A percentile compares a stretch with the other conserved stretches of the same genome.
phyloP scores from a whole-genome alignment of 1,284 basidiomycete genomes.

The Boletus sp. region DNA sequence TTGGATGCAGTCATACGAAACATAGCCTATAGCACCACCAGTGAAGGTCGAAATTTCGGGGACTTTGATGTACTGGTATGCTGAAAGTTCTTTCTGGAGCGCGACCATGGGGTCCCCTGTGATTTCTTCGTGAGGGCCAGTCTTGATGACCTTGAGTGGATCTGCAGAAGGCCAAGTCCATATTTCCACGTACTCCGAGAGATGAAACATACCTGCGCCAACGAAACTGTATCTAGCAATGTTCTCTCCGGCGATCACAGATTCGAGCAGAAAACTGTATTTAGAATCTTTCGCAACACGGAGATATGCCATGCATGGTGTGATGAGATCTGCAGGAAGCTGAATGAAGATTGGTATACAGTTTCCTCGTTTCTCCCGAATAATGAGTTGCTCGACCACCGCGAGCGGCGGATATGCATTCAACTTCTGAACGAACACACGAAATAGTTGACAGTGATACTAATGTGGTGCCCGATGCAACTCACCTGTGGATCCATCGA shows the following conservation, averaged over 20 bases:
- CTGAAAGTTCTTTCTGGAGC: conserved; percentile 83
- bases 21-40: conserved; percentile 97
- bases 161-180: conserved; percentile 48
- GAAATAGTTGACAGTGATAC: conserved; percentile 1
- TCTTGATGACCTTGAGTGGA: conserved; percentile 89
- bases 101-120: conserved; percentile 85
- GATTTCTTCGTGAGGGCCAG: conserved; percentile 81
- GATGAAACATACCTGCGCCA: conserved; percentile 74
- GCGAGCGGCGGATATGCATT: conserved; percentile 66
- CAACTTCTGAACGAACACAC: conserved; percentile 48
- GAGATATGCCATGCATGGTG: conserved; percentile 96
- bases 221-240: conserved; percentile 95
- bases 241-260: conserved; percentile 88
- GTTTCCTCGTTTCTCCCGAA: conserved; percentile 80
- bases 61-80: conserved; percentile 89
- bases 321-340: conserved; percentile 93
- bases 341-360: conserved; percentile 92
- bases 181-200: background rate
- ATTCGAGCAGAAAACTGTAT: conserved; percentile 92
- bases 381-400: conserved; percentile 68
- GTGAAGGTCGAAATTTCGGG: conserved; percentile 95
- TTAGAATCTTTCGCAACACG: conserved; percentile 89
- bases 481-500: conserved; percentile 63
- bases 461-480: background rate
- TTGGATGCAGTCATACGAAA: conserved; percentile 94